Evolutionary conservation across 163 green algal genomes (phyloP), one percentile per base, ranked within the genome.

Genomic region (Volvox carteri): DNA sequence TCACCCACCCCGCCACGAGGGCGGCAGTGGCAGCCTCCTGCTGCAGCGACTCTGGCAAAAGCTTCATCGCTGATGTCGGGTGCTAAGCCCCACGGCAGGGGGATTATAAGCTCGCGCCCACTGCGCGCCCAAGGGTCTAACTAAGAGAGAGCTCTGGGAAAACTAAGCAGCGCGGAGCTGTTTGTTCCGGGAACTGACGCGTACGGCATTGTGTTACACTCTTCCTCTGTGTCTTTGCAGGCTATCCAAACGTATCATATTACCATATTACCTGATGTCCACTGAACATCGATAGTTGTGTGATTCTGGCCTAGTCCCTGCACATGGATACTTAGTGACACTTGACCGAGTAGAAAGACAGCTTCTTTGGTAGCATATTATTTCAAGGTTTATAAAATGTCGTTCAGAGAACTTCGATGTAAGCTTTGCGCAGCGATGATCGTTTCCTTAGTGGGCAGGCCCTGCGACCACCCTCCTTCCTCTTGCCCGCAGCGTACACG

Each of bases 341-440:
- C 80, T 86, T 58, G 62, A 75, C 78, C 25, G 44, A 11, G 33
- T 33, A n/a, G 67, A 35, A 7, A 39, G 78, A 77, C 58, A 30
- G 19, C 41, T 41, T 41, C 35, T 23, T 30, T 18, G 7, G 18
- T 86, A 56, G 28, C 37, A 41, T 46, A 56, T 18, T 74, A 77
- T 52, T 30, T 19, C 6, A 67, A 78, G 18, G 18, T 21, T 14
- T 48, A n/a, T 9, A 84, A 56, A 42, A 93, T 93, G 90, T 90
- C 86, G 9, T 95, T 93, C 74, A 88, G 83, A 74, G 92, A 95
- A 62, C 75, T 95, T 76, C 70, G 92, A 92, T 93, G 92, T 95
- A 79, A 93, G 92, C 58, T 14, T 25, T 19, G 48, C 74, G 46
- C 9, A 19, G 21, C 78, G 28, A 11, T 60, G 58, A 19, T 46